Conservation (phyloP, 2,329 filamentous ascomycete species). For the Ophiognomonia clavigignenti-juglandacearum region DNA sequence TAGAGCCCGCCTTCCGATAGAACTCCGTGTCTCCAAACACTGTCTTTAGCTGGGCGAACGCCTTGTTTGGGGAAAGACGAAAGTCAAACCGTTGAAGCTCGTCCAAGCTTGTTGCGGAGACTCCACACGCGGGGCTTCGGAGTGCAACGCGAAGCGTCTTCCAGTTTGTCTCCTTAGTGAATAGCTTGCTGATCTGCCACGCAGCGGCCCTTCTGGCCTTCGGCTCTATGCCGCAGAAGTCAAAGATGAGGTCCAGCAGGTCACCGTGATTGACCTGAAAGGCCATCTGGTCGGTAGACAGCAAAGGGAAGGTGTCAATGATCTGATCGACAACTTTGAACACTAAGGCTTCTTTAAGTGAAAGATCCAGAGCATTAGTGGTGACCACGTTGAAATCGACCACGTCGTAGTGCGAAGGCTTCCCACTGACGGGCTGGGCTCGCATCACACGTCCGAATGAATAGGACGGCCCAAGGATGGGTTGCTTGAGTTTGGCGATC, state of each 20-base stretch:
- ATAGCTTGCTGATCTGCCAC: constrained; percentile 80
- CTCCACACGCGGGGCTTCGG: constrained; percentile 72
- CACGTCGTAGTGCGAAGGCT: constrained; percentile 78
- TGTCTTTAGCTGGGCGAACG: constrained; percentile 53
- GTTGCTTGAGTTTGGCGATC: constrained; percentile 65
- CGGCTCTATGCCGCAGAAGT: constrained; percentile 74
- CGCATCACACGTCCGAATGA: constrained; percentile 86
- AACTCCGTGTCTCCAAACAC: constrained; percentile 60
- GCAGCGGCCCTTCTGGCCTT: constrained; percentile 68
- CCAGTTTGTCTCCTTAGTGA: constrained; percentile 77
- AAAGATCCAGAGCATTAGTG: constrained; percentile 71
- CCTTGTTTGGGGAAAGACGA: constrained; percentile 56
- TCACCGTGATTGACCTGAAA: constrained; percentile 89
- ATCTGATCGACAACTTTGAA: constrained; percentile 95
- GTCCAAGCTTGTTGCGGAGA: constrained; percentile 85
- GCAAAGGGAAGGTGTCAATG: constrained; percentile 70
- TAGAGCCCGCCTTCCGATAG: constrained; percentile 69
- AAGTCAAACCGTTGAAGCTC: constrained; percentile 91
- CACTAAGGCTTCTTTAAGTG: constrained; percentile 87
- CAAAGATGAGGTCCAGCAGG: constrained; percentile 81
- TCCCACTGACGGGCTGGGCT: constrained; percentile 70
- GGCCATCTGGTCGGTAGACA: constrained; percentile 70
- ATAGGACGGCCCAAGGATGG: constrained; percentile 70
- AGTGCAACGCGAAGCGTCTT: constrained; percentile 78
- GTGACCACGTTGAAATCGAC: constrained; percentile 97